These are phyloP conservation scores for Juglanconis sp. DNA, from an alignment of 2,329 filamentous ascomycete genomes.

Conservation along the genomic window DNA sequence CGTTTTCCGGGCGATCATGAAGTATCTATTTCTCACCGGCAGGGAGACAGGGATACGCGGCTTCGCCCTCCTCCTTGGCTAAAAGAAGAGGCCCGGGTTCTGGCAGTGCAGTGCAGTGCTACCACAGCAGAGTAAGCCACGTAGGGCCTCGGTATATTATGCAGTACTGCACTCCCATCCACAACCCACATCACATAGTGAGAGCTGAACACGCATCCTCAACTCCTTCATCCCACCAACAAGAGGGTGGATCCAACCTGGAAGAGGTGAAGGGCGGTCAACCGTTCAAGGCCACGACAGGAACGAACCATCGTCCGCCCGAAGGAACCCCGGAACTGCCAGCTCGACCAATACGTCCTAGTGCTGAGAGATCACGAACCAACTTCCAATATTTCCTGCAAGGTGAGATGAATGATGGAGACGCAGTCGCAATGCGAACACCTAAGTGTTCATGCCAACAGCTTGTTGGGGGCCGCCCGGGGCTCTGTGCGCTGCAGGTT, in stretches of 20 bases:
- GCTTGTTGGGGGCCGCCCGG: too few relatives aligned
- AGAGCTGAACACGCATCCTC: neutral
- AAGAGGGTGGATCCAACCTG: neutral
- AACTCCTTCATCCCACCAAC: neutral
- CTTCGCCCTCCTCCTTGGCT: conserved; percentile 1
- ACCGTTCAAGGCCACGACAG: too few relatives aligned
- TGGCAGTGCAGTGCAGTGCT: too few relatives aligned
- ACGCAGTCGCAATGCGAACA: neutral
- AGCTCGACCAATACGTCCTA: conserved; percentile 6
- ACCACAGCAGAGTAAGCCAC: neutral
- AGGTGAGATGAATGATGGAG: conserved; percentile 7
- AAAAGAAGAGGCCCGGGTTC: conserved; percentile 4
- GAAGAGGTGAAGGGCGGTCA: too few relatives aligned
- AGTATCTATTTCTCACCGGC: neutral
- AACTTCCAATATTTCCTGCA: conserved; percentile 15
- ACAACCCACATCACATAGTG: too few relatives aligned
- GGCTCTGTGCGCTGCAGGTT: too few relatives aligned
- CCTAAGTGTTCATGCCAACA: neutral
- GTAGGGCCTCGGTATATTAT: too few relatives aligned
- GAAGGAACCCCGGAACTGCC: neutral
- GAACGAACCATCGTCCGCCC: too few relatives aligned
- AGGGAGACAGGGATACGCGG: conserved; percentile 3
- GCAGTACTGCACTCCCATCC: too few relatives aligned
- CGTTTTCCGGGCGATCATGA: neutral
- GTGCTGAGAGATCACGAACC: conserved; percentile 13